Evolutionary conservation across 2,329 filamentous ascomycete species (phyloP), one percentile per base, ranked within the genome.

Genomic region (Helotiales sp.): DNA sequence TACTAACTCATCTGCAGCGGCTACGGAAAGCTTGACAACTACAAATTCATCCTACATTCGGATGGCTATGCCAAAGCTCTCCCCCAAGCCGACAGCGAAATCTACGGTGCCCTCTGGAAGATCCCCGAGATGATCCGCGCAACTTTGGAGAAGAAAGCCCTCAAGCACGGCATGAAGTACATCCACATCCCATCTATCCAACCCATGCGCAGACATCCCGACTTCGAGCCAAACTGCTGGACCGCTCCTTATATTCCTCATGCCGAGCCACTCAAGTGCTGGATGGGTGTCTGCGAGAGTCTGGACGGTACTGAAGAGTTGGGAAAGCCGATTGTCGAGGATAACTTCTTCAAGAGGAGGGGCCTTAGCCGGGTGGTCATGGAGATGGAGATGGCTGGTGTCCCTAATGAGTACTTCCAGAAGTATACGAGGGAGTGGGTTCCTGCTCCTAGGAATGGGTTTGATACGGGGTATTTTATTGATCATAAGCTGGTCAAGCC

Each of bases 161-260:
- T 8, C n/a, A 62, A 62, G 47, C 60, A 62, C 30, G 60, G 60
- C 26, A 52, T 62, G 60, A 40, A 62, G 32, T 43, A 34, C 13
- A 7, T 40, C 30, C 30, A n/a, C 17, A 22, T 54, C 30, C 40
- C n/a, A 24, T 6, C 24, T 13, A 37, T 62, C 26, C 60, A 62
- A 30, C 47, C 34, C 2, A 34, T 61, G 43, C 37, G 20, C 28
- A 32, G 30, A 32, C 24, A 61, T 26, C 58, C 58, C 15, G 26
- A 61, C n/a, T 32, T 6, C 43, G 43, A 47, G 58, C 26, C 28
- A 26, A n/a, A 20, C 20, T 15, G 15, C 30, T 62, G 45, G 45
- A 20, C n/a, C 43, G 60, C 60, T 30, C 45, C 45, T 34, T 26
- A 22, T 20, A 15, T 52, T 7, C 5, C 40, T n/a, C 43, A 47